These are phyloP conservation scores for Suillus discolor DNA, from an alignment of 768 basidiomycete species.

Conservation along the genomic window DNA sequence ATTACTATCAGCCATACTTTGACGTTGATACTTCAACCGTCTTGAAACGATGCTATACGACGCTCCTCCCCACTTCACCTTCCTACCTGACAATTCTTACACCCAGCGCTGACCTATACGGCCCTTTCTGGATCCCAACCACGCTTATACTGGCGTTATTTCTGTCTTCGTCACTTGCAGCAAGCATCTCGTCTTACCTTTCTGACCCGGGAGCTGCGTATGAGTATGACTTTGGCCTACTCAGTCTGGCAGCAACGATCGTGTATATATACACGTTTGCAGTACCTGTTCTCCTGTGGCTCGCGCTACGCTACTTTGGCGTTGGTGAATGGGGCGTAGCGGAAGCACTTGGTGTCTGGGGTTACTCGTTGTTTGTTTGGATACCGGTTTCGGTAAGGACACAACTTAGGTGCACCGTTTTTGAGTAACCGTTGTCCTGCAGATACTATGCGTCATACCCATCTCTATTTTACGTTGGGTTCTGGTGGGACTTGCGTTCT, in stretches of 20 bases:
- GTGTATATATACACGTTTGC: constrained; percentile 89
- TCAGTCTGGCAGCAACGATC: constrained; percentile 79
- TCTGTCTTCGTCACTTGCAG: constrained; percentile 89
- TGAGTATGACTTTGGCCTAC: constrained; percentile 84
- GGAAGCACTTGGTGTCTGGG: constrained; percentile 82
- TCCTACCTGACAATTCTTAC: constrained; percentile 67
- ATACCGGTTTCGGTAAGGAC: constrained; percentile 78
- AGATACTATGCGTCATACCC: constrained; percentile 88
- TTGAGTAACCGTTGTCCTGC: constrained; percentile 7
- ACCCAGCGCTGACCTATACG: constrained; percentile 65
- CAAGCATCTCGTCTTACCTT: constrained; percentile 86
- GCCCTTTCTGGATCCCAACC: constrained; percentile 97
- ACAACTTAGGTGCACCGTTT: not conserved
- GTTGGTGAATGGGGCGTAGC: constrained; percentile 89
- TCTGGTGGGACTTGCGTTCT: constrained; percentile 71
- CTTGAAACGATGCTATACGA: constrained; percentile 73
- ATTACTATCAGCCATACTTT: constrained; percentile 88
- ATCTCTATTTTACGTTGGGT: constrained; percentile 82
- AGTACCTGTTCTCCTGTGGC: constrained; percentile 83
- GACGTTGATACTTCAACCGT: constrained; percentile 85
- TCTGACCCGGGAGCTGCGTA: constrained; percentile 57
- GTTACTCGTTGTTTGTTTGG: constrained; percentile 84
- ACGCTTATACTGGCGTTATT: constrained; percentile 93
- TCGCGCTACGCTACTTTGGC: constrained; percentile 80
- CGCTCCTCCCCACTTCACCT: constrained; percentile 71